Evolutionary conservation across 768 basidiomycete genomes (phyloP).

Genomic region (Trametes cinnabarina): DNA sequence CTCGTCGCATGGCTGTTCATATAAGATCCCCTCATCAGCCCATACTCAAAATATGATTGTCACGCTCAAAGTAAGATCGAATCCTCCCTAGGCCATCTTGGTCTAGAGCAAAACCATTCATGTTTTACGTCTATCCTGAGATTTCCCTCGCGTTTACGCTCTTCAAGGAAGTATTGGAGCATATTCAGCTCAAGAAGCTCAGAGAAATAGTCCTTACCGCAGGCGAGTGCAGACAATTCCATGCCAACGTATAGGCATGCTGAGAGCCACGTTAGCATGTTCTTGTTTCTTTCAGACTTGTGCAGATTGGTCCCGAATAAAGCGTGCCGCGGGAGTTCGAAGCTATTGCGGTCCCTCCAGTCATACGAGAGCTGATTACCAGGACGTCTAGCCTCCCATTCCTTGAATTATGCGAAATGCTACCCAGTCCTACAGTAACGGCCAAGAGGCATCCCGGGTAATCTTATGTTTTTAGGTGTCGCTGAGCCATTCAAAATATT

Average conservation of each 20-base stretch:
- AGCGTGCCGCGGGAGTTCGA: too few relatives aligned
- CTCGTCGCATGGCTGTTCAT: slow-evolving; percentile 31
- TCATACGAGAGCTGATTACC: slow-evolving; percentile 39
- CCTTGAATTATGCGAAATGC: slow-evolving; percentile 39
- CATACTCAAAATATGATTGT: slow-evolving; percentile 30
- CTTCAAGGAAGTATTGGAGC: slow-evolving; percentile 38
- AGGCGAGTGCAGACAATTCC: slow-evolving; percentile 30
- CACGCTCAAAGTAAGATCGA: slow-evolving; percentile 31
- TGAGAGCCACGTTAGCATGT: slow-evolving; percentile 35
- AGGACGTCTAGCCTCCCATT: slow-evolving; percentile 37
- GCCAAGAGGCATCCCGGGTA: slow-evolving; percentile 38
- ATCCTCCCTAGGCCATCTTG: slow-evolving; percentile 25
- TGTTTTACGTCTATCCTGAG: too few relatives aligned
- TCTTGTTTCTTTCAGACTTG: slow-evolving; percentile 37
- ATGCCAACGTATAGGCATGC: slow-evolving; percentile 31
- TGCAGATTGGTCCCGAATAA: slow-evolving; percentile 29
- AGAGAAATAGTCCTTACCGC: slow-evolving; percentile 27
- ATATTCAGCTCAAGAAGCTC: slow-evolving; percentile 33
- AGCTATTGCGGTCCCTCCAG: slow-evolving; percentile 23
- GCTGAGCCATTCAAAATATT: background rate
- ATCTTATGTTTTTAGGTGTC: slow-evolving; percentile 13
- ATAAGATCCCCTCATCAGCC: slow-evolving; percentile 28
- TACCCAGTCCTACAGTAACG: slow-evolving; percentile 37
- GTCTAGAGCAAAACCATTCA: too few relatives aligned
- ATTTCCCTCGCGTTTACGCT: slow-evolving; percentile 28